Base-by-base conservation (phyloP, 306 rosid genomes). In the Astragalus membranaceus region DNA sequence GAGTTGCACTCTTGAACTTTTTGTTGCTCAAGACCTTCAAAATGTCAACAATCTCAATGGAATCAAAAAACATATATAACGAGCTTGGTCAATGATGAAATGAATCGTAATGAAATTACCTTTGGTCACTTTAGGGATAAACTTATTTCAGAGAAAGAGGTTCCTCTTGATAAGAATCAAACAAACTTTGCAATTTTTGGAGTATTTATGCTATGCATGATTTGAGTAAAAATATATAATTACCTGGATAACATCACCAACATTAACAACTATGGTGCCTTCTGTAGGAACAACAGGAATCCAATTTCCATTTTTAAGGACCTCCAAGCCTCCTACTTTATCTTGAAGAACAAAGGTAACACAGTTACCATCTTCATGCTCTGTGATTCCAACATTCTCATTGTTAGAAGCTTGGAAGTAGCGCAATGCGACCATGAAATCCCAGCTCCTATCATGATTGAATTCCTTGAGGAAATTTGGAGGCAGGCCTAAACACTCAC, bases 171-270 rank as follows among this genome's bases (percentile, higher is more conserved):
- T 37, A 8, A 37, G 42, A 33, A 4, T 33, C 37, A 33, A 33
- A 33, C 37, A 33, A 2, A 33, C 37, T 33, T 33, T 33, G 6
- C 37, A 33, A 33, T 5, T 2, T 2, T 33, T 33, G 37, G 37
- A 33, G 37, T 4, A 35, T 20, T 20, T 20, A 20, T 20, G 23
- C 23, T 20, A 20, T 35, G 39, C 2, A 36, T 1, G 42, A 36
- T 20, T 61, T 61, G 50, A 61, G 49, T 15, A 10, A 10, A 35
- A 73, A 5, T 7, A 60, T 4, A 7, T 11, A 6, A n/a, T 35
- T 37, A 82, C 92, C 83, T 85, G 89, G 7, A 83, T 66, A 17
- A 63, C 79, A 67, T 87, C 86, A 1, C 82, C 88, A 3, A 85
- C 5, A 70, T 83, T 85, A 67, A 87, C 86, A 0, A 87, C 88